Evolutionary conservation across 352 stramenopile genomes (phyloP).

Genomic region (Globisporangium okanoganense): DNA sequence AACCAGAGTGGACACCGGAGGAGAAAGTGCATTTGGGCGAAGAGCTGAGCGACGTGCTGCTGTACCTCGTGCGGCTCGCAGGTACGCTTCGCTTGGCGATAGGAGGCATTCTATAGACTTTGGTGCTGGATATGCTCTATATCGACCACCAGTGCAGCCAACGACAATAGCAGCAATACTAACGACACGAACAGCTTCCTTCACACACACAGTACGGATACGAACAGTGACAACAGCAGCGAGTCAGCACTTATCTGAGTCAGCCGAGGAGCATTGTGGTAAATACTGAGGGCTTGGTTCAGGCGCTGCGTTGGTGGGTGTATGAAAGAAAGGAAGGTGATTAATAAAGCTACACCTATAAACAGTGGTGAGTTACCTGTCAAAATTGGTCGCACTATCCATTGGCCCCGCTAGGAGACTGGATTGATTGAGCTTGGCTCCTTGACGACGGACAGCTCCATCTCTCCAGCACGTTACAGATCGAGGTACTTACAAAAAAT

Average conservation of each 20-base stretch:
- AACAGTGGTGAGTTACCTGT: neutral
- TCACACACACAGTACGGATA: neutral
- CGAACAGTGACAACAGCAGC: constrained; percentile 3
- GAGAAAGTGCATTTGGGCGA: constrained; percentile 92
- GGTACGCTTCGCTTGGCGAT: constrained; percentile 16
- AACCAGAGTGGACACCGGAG: constrained; percentile 68
- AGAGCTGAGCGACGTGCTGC: constrained; percentile 96
- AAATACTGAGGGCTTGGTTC: neutral
- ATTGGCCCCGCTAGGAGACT: neutral
- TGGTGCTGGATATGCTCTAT: neutral
- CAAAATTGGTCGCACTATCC: neutral
- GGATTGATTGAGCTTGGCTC: neutral
- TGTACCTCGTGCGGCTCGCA: constrained; percentile 96
- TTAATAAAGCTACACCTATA: neutral
- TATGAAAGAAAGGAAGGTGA: no score
- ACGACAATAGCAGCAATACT: neutral
- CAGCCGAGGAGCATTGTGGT: neutral
- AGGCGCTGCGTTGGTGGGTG: neutral
- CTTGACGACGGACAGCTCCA: neutral
- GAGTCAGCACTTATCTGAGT: constrained; percentile 9
- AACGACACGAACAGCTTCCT: neutral
- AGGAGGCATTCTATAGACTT: neutral
- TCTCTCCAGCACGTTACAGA: neutral
- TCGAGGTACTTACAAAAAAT: constrained; percentile 26
- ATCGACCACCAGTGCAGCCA: no score